These are phyloP conservation scores for Cystobasidium pallidum DNA, from an alignment of 1,284 basidiomycete species.

Conservation along the genomic window DNA sequence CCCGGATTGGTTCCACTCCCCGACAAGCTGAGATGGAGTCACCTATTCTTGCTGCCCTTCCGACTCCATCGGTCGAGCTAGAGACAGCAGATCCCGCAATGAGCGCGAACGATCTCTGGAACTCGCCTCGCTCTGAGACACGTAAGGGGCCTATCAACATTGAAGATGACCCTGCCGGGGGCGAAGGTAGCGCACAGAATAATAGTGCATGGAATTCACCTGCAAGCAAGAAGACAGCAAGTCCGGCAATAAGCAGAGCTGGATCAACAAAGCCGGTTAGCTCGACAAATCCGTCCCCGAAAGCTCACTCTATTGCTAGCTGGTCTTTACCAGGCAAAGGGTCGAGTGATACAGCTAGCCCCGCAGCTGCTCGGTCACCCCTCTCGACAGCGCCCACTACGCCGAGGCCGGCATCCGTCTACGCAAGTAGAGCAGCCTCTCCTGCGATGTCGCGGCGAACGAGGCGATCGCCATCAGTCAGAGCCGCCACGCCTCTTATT, in stretches of 20 bases:
- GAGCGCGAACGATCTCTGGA: not conserved
- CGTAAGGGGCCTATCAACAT: not conserved
- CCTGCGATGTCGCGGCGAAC: not conserved
- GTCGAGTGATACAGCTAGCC: not conserved
- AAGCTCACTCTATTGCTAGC: not conserved
- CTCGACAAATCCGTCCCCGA: not conserved
- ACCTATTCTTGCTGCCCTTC: not conserved
- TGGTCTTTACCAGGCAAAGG: not conserved
- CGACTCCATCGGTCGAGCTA: not conserved
- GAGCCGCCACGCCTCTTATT: not conserved
- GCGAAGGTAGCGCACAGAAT: not conserved
- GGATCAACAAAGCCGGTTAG: not conserved
- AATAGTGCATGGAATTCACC: not conserved
- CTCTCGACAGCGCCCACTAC: not conserved
- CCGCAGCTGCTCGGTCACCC: not conserved
- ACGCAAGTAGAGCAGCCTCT: not conserved
- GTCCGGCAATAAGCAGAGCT: not conserved
- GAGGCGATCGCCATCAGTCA: not conserved
- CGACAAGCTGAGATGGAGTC: not conserved
- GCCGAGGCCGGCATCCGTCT: not conserved
- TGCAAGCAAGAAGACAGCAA: not conserved
- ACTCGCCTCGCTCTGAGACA: not conserved
- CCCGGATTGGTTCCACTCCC: not conserved
- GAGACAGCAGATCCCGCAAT: not conserved
- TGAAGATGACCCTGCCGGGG: not conserved